phyloP scores from a whole-genome alignment of 805 yeast species.

The Scheffersomyces amazonensis region DNA sequence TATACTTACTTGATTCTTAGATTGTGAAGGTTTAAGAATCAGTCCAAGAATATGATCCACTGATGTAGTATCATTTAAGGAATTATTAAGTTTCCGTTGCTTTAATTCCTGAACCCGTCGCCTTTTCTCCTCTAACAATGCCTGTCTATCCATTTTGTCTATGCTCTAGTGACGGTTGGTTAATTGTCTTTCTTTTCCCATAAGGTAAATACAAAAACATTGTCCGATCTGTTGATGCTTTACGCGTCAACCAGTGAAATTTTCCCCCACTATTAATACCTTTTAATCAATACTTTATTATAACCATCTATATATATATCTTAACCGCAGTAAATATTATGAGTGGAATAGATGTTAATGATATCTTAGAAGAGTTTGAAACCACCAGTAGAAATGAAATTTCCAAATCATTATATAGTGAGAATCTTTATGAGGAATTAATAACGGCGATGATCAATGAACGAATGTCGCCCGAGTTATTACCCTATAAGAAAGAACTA shows the following conservation, averaged over 20 bases:
- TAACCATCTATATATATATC: too few species aligned
- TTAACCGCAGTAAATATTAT: too few species aligned
- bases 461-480: slow-evolving; percentile 81
- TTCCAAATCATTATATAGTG: neutral
- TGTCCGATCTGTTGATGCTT: too few species aligned
- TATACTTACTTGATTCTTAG: neutral
- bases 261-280: too few species aligned
- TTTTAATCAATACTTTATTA: too few species aligned
- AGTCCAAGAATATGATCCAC: neutral
- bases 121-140: slow-evolving; percentile 37
- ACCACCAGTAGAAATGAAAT: neutral
- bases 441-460: slow-evolving; percentile 78
- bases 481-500: slow-evolving; percentile 65
- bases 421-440: slow-evolving; percentile 40
- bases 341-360: slow-evolving; percentile 67
- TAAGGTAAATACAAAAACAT: too few species aligned
- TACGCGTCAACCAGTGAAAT: too few species aligned
- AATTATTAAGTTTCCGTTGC: slow-evolving; percentile 11
- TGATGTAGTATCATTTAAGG: neutral
- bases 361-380: slow-evolving; percentile 67
- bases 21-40: neutral
- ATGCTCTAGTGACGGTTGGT: too few species aligned
- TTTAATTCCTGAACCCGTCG: slow-evolving; percentile 28
- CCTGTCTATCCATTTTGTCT: slow-evolving; percentile 31
- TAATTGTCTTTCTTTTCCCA: too few species aligned